Conservation (phyloP, 768 basidiomycete genomes). For the Daedalea quercina region DNA sequence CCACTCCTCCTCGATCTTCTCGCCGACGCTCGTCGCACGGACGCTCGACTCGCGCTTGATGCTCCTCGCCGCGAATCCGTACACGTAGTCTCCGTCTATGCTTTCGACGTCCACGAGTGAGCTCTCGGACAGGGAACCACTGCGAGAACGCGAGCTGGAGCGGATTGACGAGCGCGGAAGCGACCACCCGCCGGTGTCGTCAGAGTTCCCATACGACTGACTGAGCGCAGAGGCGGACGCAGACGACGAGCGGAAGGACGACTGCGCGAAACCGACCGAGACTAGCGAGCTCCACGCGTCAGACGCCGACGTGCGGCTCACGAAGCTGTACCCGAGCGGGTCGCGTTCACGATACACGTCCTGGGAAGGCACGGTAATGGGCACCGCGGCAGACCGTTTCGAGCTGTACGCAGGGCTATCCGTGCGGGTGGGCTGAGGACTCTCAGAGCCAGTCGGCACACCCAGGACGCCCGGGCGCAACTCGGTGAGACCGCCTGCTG, state of each 20-base stretch:
- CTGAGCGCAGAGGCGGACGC: conserved; percentile 8
- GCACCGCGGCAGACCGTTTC: conserved; percentile 28
- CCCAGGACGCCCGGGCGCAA: conserved; percentile 52
- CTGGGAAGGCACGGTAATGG: conserved; percentile 18
- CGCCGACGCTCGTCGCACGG: conserved; percentile 7
- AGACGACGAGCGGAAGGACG: conserved; percentile 14
- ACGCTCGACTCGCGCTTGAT: conserved; percentile 18
- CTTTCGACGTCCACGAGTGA: conserved; percentile 25
- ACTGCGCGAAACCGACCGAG: conserved; percentile 15
- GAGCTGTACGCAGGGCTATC: conserved; percentile 2
- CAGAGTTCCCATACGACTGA: conserved; percentile 18
- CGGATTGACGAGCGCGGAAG: conserved; percentile 47
- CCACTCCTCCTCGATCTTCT: conserved; percentile 36
- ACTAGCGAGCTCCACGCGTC: conserved; percentile 20
- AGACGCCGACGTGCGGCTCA: conserved; percentile 27
- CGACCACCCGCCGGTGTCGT: conserved; percentile 39
- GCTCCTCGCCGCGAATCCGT: conserved; percentile 19
- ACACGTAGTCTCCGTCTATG: conserved; percentile 20
- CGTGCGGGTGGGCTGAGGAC: not conserved
- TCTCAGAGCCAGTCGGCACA: conserved; percentile 24
- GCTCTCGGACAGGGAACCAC: conserved; percentile 26
- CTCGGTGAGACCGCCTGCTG: conserved; percentile 42
- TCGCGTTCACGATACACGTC: conserved; percentile 24
- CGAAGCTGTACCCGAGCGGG: conserved; percentile 18
- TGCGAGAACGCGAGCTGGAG: conserved; percentile 30